These are phyloP conservation scores for Sphagnum magellanicum DNA, from an alignment of 228 moss, liverwort and hornwort species.

Conservation along the genomic window DNA sequence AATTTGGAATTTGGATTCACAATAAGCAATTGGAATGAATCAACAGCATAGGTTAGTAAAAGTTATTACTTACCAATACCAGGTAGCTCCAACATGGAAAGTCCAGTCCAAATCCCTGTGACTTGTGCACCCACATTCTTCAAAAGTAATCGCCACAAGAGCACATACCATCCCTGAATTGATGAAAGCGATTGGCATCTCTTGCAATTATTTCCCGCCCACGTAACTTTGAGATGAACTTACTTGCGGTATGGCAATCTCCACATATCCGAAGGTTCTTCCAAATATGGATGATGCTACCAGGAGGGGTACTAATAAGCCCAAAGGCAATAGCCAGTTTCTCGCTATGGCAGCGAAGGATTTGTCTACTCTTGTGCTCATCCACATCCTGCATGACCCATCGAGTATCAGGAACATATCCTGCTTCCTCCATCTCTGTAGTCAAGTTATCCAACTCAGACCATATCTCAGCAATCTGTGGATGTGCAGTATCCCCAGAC, in stretches of 20 bases:
- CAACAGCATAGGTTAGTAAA: too few relatives aligned
- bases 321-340: constrained; percentile 46
- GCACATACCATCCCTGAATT: constrained; percentile 40
- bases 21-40: too few relatives aligned
- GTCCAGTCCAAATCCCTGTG: too few relatives aligned
- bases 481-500: neutral
- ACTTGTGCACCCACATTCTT: too few relatives aligned
- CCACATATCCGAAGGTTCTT: constrained; percentile 47
- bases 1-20: too few relatives aligned
- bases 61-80: too few relatives aligned
- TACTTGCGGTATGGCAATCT: constrained; percentile 35
- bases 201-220: constrained; percentile 36
- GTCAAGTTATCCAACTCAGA: neutral
- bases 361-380: neutral
- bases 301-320: constrained; percentile 27
- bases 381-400: neutral
- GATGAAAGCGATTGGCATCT: constrained; percentile 36
- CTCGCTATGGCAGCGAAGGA: constrained; percentile 26
- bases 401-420: neutral
- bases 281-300: constrained; percentile 21
- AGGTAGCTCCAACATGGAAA: too few relatives aligned
- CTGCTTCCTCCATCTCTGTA: neutral
- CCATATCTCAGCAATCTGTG: neutral
- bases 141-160: constrained; percentile 45
- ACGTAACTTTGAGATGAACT: constrained; percentile 40